Evolutionary conservation across 148 eudicot species (phyloP).

Genomic region (Rhododendron molle): DNA sequence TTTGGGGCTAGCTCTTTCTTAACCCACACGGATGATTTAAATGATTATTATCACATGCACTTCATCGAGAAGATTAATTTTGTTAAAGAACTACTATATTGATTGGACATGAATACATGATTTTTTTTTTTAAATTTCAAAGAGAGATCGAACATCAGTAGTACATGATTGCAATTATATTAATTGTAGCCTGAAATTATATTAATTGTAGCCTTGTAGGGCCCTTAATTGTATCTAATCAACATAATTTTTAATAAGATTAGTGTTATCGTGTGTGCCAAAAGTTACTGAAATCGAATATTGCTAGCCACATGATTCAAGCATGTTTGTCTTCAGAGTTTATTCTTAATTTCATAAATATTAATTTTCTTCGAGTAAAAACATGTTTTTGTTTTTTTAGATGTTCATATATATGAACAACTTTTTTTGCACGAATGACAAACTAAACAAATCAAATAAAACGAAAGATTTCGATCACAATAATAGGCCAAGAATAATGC

Average conservation of each 20-base stretch:
- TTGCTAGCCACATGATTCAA: neutral
- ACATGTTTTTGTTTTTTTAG: neutral
- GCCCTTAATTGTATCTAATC: no score
- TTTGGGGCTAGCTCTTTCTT: neutral
- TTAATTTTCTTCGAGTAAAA: neutral
- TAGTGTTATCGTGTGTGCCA: neutral
- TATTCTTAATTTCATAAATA: no score
- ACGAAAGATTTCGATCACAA: no score
- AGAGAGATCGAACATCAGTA: neutral
- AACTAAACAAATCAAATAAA: no score
- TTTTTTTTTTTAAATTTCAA: no score
- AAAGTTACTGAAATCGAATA: neutral
- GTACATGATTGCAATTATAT: neutral
- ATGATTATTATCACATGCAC: neutral
- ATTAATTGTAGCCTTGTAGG: no score
- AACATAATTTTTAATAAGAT: neutral
- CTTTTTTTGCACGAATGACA: neutral
- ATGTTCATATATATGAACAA: neutral
- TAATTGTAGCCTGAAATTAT: no score
- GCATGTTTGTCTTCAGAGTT: neutral
- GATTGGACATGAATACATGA: neutral
- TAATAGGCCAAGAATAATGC: no score
- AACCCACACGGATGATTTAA: neutral
- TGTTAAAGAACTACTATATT: neutral
- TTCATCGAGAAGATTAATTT: neutral